Base-by-base conservation (phyloP, 2,329 filamentous ascomycete species). In the Talaromyces sp. region DNA sequence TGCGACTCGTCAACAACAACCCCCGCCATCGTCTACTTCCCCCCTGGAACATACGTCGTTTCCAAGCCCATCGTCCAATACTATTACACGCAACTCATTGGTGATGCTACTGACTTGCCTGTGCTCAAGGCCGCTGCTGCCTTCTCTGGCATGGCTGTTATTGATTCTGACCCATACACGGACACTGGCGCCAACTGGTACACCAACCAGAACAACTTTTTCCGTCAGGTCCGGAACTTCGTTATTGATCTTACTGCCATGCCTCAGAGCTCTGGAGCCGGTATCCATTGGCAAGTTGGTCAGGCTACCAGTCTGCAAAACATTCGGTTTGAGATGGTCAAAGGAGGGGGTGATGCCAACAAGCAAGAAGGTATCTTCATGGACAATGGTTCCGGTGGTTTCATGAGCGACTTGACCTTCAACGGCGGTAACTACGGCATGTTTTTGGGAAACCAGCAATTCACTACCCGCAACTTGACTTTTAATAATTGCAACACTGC, bases 71-170 rank as follows among this genome's bases (percentile, higher is more conserved):
- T 98, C 70, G 80, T 93, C 61, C 90, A 93, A 76, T 90, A 89
- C 78, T 98, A 98, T 84, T 97, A 97, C 82, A 96, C 93, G 10
- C 93, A 97, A 77, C 87, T 98, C 68, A 84, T 97, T 40, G 94
- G 94, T 65, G 93, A 98, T 80, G 88, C 89, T 58, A 74, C 86
- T 72, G 82, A 85, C 68, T 78, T 89, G 15, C 93, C 94, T 0
- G 89, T 89, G 0, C 83, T 97, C 77, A 92, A 94, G 81, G 90
- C 90, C 2, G 77, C 87, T 1, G 76, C 88, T 51, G 81, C 83
- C 71, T 99, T 98, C 74, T 70, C 82, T 2, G 95, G 94, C 56
- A 96, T 97, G 82, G 93, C 91, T 51, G 86, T 98, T 62, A 90
- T 99, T 70, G 93, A 97, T 75, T 84, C 91, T 1, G 89, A 98